Percentiles rank a stretch among this genome's conserved stretches.
Evolutionary conservation across 441 rosid genomes (phyloP).

Genomic region (Daphne laureola): DNA sequence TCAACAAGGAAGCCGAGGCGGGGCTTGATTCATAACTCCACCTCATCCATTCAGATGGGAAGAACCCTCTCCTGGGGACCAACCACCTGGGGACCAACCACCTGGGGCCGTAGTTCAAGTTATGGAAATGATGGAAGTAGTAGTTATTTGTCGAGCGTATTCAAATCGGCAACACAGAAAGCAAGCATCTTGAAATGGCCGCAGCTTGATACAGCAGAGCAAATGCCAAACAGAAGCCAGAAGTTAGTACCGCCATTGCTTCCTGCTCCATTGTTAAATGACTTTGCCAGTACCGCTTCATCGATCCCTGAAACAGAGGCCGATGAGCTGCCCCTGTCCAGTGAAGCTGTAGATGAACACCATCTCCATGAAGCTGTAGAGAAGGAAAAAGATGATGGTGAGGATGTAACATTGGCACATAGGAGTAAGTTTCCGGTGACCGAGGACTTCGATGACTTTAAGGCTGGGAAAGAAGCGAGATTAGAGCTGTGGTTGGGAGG

Average conservation of each 20-base stretch:
- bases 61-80: slow-evolving; percentile 48
- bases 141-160: slow-evolving; percentile 52
- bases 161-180: slow-evolving; percentile 67
- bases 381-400: slow-evolving; percentile 20
- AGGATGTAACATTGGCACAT: slow-evolving; percentile 10
- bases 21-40: slow-evolving; percentile 40
- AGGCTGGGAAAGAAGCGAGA: slow-evolving; percentile 72
- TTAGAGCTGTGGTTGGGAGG: slow-evolving; percentile 81
- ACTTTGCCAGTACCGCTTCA: slow-evolving; percentile 36
- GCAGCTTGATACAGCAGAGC: slow-evolving; percentile 46
- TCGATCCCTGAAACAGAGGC: slow-evolving; percentile 33
- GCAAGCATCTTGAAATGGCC: slow-evolving; percentile 74
- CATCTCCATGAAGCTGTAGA: slow-evolving; percentile 17
- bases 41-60: slow-evolving; percentile 32
- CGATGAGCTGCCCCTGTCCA: slow-evolving; percentile 49
- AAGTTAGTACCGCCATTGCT: slow-evolving; percentile 9
- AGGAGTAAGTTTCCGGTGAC: slow-evolving; percentile 13
- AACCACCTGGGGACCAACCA: slow-evolving; percentile 34
- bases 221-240: slow-evolving; percentile 15
- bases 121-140: slow-evolving; percentile 29
- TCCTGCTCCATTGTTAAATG: slow-evolving; percentile 25
- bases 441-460: slow-evolving; percentile 54
- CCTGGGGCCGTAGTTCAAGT: slow-evolving; percentile 37
- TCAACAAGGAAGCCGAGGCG: slow-evolving; percentile 62
- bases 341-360: slow-evolving; percentile 31